Base-by-base conservation (phyloP, 208 protist species). In the Trypanosoma mega region DNA sequence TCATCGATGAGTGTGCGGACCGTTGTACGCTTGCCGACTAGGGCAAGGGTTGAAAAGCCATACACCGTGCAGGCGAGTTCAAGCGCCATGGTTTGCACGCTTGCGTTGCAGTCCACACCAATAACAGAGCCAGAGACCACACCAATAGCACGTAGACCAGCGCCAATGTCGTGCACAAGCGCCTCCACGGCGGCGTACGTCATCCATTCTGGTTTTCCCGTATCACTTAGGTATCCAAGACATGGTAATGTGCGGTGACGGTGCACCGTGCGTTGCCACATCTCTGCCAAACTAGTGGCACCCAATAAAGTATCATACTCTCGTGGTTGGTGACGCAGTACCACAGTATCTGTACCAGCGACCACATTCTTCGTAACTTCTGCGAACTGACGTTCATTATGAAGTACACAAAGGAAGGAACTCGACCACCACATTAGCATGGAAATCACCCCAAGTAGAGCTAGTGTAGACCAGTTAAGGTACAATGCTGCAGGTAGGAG, bases 41-140 rank as follows among this genome's bases (percentile, higher is more conserved):
- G 61, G 33, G 87, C 39, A 9, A 93, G 56, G 20, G 87, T 87
- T 26, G 75, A 67, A 51, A 90, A 82, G 16, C 87, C 86, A 66
- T 86, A 90, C 20, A 76, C 47, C 2, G 74, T 64, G 45, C 86
- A 93, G 3, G 83, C 82, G 29, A 96, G 36, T 9, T 96, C 87
- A 6, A 93, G 63, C 36, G 92, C 55, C 3, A 82, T 53, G 0
- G 78, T 68, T 48, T 74, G 77, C 21, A 59, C 55, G 49, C 73
- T 80, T 12, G 87, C 78, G 52, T 87, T 82, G 62, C 78, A 86
- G 46, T 83, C 74, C 9, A 96, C 82, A 2, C 86, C 90, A 34
- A 96, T 79, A 18, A 84, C 59, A 50, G 92, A 85, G n/a, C 90
- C 90, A 1, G 67, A 68, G 14, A 41, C 47, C 34, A 90, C 61